Percentiles rank a stretch among this genome's conserved stretches.
phyloP scores from a whole-genome alignment of 2,329 filamentous ascomycete genomes.

The Trichoderma arundinaceum region DNA sequence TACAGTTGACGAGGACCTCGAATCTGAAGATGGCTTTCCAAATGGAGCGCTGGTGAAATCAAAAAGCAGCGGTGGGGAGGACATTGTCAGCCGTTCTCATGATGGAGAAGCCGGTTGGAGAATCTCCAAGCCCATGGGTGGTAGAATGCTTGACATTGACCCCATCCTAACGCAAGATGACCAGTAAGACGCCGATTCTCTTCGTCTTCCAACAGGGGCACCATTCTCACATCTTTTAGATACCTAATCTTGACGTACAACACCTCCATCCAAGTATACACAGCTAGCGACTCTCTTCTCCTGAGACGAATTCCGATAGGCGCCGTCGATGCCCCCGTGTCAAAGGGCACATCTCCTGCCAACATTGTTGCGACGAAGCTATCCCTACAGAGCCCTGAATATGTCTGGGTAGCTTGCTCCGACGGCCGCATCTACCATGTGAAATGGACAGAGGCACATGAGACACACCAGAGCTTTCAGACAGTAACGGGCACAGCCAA shows the following conservation, averaged over 20 bases:
- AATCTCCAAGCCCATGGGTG: constrained; percentile 68
- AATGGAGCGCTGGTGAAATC: constrained; percentile 22
- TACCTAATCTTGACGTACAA: constrained; percentile 77
- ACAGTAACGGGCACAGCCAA: constrained; percentile 51
- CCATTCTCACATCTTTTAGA: constrained; percentile 50
- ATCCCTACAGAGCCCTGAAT: constrained; percentile 49
- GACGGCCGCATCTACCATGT: constrained; percentile 63
- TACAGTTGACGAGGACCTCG: constrained; percentile 7
- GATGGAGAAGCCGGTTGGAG: constrained; percentile 56
- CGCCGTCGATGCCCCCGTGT: constrained; percentile 39
- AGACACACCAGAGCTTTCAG: constrained; percentile 49
- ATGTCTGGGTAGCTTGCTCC: constrained; percentile 65
- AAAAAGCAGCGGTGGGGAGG: constrained; percentile 36
- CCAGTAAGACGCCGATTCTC: constrained; percentile 52
- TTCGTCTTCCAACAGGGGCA: background rate
- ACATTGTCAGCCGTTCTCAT: constrained; percentile 40
- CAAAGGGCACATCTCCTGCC: constrained; percentile 38
- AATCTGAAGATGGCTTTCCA: background rate
- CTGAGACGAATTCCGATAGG: constrained; percentile 70
- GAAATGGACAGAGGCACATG: constrained; percentile 60
- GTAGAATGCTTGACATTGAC: constrained; percentile 68
- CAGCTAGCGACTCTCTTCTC: constrained; percentile 79
- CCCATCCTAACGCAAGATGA: constrained; percentile 67
- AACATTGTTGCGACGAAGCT: constrained; percentile 52
- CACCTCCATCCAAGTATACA: constrained; percentile 79